Evolutionary conservation across 1,284 basidiomycete species (phyloP).

Genomic region (Ceratobasidium sp.): DNA sequence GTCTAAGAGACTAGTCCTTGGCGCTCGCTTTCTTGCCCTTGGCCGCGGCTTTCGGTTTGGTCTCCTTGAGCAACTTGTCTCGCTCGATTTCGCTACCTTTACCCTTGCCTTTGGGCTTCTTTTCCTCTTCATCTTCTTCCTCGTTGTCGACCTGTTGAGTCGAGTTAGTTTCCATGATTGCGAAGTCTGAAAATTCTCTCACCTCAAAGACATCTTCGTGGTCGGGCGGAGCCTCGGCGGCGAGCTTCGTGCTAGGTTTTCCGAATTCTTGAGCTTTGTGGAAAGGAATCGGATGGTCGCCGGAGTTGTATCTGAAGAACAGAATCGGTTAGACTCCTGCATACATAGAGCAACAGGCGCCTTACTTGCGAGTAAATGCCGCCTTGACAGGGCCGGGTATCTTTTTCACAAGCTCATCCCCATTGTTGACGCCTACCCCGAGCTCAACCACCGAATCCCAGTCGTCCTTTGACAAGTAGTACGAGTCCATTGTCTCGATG

Average conservation of each 20-base stretch:
- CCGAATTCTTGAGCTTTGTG: constrained; percentile 86
- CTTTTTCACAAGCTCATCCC: constrained; percentile 82
- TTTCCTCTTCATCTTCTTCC: constrained; percentile 61
- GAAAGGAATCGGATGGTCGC: constrained; percentile 91
- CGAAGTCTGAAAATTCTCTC: constrained; percentile 49
- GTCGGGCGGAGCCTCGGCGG: constrained; percentile 80
- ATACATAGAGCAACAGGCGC: not conserved
- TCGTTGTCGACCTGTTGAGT: constrained; percentile 59
- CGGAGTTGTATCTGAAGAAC: constrained; percentile 80
- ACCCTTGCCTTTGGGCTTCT: constrained; percentile 57
- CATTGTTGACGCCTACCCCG: constrained; percentile 84
- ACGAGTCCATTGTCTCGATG: constrained; percentile 92
- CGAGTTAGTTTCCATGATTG: constrained; percentile 50
- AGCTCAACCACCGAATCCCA: constrained; percentile 97
- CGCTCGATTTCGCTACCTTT: constrained; percentile 61
- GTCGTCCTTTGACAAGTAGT: constrained; percentile 93
- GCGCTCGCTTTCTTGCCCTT: constrained; percentile 52
- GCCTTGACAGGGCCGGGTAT: constrained; percentile 86
- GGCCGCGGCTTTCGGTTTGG: constrained; percentile 57
- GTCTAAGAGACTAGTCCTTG: constrained; percentile 35
- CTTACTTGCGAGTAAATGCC: constrained; percentile 86
- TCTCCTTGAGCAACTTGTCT: constrained; percentile 68
- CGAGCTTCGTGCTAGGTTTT: constrained; percentile 77
- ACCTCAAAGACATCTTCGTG: constrained; percentile 87
- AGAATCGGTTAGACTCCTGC: constrained; percentile 24